phyloP scores from a whole-genome alignment of 805 yeast genomes.

The Kluyveromyces dobzhanskii region DNA sequence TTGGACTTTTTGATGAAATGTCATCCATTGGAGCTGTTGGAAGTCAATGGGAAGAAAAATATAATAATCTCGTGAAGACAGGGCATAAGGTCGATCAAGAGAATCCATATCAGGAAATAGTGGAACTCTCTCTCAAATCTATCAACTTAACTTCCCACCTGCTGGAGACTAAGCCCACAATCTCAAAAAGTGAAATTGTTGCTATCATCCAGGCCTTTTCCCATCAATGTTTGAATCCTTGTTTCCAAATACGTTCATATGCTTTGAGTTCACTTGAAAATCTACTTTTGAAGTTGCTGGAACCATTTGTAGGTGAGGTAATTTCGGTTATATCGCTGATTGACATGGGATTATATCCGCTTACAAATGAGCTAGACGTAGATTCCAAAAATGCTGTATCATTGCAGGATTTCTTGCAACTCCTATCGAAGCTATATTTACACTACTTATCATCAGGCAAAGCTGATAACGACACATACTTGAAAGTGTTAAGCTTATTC shows the following conservation, averaged over 20 bases:
- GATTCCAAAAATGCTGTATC: constrained; percentile 45
- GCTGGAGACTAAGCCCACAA: constrained; percentile 21
- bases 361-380: constrained; percentile 55
- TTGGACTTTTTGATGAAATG: constrained; percentile 69
- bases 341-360: constrained; percentile 68
- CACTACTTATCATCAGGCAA: constrained; percentile 35
- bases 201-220: constrained; percentile 77
- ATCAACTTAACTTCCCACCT: constrained; percentile 52
- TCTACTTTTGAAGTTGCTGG: constrained; percentile 30
- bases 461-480: constrained; percentile 32
- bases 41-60: constrained; percentile 58
- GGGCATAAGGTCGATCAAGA: constrained; percentile 38
- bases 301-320: constrained; percentile 30
- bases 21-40: constrained; percentile 78
- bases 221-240: constrained; percentile 84
- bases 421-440: constrained; percentile 59
- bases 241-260: constrained; percentile 60
- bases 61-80: constrained; percentile 35
- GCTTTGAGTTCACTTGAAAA: constrained; percentile 57
- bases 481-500: constrained; percentile 32
- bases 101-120: constrained; percentile 45
- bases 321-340: constrained; percentile 49
- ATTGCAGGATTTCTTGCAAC: constrained; percentile 55
- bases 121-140: constrained; percentile 52
- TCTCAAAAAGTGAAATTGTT: constrained; percentile 30